phyloP scores from a whole-genome alignment of 1,284 basidiomycete species.

The Moesziomyces sp. region DNA sequence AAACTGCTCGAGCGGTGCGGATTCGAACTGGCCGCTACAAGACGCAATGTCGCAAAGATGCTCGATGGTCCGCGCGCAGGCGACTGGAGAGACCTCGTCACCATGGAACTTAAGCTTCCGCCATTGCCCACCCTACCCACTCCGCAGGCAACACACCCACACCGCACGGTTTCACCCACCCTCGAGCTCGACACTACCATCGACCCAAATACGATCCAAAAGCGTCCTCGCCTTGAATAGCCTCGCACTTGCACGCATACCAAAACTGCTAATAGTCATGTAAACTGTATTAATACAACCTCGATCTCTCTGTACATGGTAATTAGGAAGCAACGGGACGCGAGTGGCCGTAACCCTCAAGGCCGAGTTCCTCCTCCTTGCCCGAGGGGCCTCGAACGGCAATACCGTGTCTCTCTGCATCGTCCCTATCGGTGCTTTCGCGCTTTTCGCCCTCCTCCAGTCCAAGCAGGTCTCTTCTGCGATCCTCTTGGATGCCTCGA shows the following conservation, averaged over 20 bases:
- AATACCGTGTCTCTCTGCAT: constrained; percentile 32
- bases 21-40: constrained; percentile 6
- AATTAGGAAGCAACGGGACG: constrained; percentile 12
- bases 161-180: too few species aligned
- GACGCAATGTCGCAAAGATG: constrained; percentile 24
- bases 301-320: neutral
- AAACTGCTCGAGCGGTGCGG: constrained; percentile 15
- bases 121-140: constrained; percentile 1
- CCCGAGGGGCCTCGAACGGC: constrained; percentile 32
- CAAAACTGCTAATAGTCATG: neutral
- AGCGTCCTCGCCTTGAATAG: constrained; percentile 23
- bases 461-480: constrained; percentile 48
- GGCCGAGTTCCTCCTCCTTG: constrained; percentile 37
- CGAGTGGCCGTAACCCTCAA: constrained; percentile 44
- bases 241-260: too few species aligned
- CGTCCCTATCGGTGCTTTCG: constrained; percentile 4
- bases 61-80: constrained; percentile 27
- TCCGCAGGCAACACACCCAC: neutral
- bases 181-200: constrained; percentile 16
- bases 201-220: constrained; percentile 27
- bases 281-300: constrained; percentile 10
- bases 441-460: constrained; percentile 26
- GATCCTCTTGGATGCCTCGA: constrained; percentile 53
- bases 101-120: constrained; percentile 15
- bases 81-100: constrained; percentile 31